These are phyloP conservation scores for Eucalyptus tenuipes DNA, from an alignment of 345 rosid species.

Conservation along the genomic window DNA sequence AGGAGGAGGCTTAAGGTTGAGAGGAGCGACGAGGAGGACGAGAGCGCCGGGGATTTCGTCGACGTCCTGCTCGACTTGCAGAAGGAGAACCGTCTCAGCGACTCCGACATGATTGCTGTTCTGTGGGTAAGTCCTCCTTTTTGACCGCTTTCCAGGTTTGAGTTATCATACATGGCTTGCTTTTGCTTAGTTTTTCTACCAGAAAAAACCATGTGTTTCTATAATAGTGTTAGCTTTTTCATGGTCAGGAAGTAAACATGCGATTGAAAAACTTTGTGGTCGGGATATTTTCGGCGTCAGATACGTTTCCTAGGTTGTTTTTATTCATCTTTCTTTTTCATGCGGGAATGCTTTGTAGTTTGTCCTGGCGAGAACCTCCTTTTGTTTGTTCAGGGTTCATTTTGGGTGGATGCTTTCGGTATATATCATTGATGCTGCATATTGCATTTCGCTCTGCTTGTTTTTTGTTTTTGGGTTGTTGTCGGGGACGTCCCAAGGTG, in stretches of 20 bases:
- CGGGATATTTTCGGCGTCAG: background rate
- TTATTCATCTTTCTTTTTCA: background rate
- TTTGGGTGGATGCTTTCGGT: background rate
- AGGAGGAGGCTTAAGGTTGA: background rate
- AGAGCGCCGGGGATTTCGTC: slow-evolving; percentile 42
- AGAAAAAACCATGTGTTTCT: background rate
- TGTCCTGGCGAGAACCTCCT: too few relatives aligned
- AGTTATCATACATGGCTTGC: background rate
- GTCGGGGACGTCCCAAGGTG: background rate
- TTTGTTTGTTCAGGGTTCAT: background rate
- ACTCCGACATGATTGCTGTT: slow-evolving; percentile 74
- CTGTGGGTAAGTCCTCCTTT: slow-evolving; percentile 45
- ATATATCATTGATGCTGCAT: background rate
- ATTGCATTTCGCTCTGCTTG: background rate
- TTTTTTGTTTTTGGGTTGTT: background rate
- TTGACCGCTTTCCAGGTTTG: background rate
- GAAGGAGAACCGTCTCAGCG: slow-evolving; percentile 35
- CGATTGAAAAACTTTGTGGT: background rate
- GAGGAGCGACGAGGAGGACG: background rate
- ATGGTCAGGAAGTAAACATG: background rate
- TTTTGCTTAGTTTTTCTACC: background rate
- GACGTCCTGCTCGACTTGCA: slow-evolving; percentile 65
- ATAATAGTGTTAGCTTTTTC: background rate
- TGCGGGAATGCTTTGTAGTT: background rate
- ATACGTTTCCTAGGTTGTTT: background rate